phyloP scores from a whole-genome alignment of 106 monocot species.

The Agapanthus africanus region DNA sequence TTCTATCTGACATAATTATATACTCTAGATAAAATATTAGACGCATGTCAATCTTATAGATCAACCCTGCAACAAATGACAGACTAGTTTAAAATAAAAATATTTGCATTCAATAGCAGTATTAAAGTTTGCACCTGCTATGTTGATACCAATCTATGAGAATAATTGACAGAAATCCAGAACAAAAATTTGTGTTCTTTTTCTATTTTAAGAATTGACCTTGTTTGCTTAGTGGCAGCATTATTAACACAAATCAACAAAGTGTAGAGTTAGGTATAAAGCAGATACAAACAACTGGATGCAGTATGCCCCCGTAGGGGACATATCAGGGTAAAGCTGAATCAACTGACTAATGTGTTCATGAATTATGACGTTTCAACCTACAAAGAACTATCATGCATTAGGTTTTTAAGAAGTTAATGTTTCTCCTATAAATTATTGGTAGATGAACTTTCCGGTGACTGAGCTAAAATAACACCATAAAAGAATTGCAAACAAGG shows the following conservation, averaged over 20 bases:
- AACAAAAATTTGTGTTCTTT: background rate
- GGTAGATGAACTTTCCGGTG: background rate
- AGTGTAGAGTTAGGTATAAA: background rate
- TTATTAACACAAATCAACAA: background rate
- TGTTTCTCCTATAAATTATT: background rate
- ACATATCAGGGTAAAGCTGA: too few relatives aligned
- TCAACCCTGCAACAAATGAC: background rate
- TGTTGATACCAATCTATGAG: background rate
- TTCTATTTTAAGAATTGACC: too few relatives aligned
- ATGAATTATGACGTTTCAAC: too few relatives aligned
- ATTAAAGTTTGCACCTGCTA: too few relatives aligned
- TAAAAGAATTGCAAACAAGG: background rate
- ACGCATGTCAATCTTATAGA: background rate
- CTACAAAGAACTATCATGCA: too few relatives aligned
- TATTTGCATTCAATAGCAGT: too few relatives aligned
- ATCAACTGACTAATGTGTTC: too few relatives aligned
- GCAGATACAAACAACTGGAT: background rate
- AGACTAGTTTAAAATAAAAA: background rate
- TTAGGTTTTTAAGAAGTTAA: too few relatives aligned
- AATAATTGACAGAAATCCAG: background rate
- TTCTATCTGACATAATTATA: too few relatives aligned
- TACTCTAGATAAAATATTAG: too few relatives aligned
- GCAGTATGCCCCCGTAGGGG: too few relatives aligned
- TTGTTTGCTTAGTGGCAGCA: background rate
- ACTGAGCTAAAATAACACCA: background rate